Evolutionary conservation across 768 basidiomycete genomes (phyloP).

Genomic region (Cyclocybe aegerita): DNA sequence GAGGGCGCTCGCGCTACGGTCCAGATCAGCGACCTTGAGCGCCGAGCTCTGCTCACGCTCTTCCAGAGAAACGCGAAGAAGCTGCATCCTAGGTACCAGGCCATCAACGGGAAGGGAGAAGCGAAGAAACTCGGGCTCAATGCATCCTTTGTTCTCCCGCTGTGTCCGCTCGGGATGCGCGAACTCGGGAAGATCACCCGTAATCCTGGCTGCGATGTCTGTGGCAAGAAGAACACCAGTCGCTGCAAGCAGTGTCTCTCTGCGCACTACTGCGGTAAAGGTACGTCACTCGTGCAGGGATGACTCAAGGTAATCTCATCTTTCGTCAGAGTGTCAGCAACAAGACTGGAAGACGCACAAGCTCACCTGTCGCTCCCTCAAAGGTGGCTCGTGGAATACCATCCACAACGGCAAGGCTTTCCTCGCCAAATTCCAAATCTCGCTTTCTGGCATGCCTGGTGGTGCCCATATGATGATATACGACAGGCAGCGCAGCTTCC

Average conservation of each 20-base stretch:
- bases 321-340: constrained; percentile 35
- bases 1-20: constrained; percentile 1
- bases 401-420: constrained; percentile 34
- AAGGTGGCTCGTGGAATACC: constrained; percentile 37
- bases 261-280: constrained; percentile 36
- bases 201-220: constrained; percentile 36
- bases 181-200: constrained; percentile 36
- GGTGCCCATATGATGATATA: constrained; percentile 32
- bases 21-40: constrained; percentile 29
- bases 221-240: constrained; percentile 32
- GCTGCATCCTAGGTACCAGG: constrained; percentile 16
- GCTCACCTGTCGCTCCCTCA: constrained; percentile 32
- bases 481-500: constrained; percentile 37
- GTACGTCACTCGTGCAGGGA: constrained; percentile 16
- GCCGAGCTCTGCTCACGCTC: constrained; percentile 30
- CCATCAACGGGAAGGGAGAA: constrained; percentile 4
- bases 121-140: constrained; percentile 18
- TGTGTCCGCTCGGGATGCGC: constrained; percentile 33
- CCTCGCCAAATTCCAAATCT: constrained; percentile 39
- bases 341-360: constrained; percentile 42
- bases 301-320: not conserved
- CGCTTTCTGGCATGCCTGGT: constrained; percentile 16
- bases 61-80: constrained; percentile 30
- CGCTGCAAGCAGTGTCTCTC: constrained; percentile 35
- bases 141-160: constrained; percentile 35